Evolutionary conservation across 2,329 filamentous ascomycete genomes (phyloP).

Genomic region (Claviceps sp.): DNA sequence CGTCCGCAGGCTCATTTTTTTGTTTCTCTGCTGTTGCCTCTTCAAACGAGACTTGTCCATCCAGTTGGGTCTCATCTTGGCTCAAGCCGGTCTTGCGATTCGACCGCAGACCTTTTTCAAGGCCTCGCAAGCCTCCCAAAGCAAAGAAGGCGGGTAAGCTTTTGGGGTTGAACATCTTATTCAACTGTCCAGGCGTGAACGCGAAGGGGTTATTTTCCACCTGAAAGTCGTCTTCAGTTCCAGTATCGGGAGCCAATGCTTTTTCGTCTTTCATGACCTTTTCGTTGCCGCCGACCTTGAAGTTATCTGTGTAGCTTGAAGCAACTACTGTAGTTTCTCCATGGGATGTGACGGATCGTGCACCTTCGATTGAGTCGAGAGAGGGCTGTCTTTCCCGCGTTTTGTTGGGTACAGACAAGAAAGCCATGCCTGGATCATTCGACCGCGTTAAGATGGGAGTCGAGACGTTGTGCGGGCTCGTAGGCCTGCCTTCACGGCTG

Average conservation of each 20-base stretch:
- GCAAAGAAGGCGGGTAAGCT: conserved; percentile 69
- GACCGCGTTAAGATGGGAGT: conserved; percentile 36
- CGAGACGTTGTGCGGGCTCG: conserved; percentile 61
- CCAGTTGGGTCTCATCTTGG: conserved; percentile 54
- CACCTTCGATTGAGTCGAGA: conserved; percentile 51
- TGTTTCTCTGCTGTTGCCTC: conserved; percentile 40
- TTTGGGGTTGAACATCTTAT: conserved; percentile 83
- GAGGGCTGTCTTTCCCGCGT: conserved; percentile 53
- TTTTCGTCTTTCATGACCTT: conserved; percentile 51
- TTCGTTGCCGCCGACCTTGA: conserved; percentile 29
- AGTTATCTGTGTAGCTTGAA: conserved; percentile 31
- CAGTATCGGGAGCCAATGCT: conserved; percentile 62
- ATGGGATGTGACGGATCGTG: conserved; percentile 44
- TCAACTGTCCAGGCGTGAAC: conserved; percentile 69
- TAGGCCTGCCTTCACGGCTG: conserved; percentile 51
- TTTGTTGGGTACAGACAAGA: conserved; percentile 50
- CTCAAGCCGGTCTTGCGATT: conserved; percentile 64
- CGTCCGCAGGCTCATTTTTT: conserved; percentile 17
- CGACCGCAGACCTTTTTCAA: conserved; percentile 67
- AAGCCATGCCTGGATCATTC: conserved; percentile 36
- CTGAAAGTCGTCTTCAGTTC: conserved; percentile 62
- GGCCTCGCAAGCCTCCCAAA: conserved; percentile 61
- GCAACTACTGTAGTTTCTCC: conserved; percentile 47
- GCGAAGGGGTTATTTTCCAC: conserved; percentile 75
- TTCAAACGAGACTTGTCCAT: conserved; percentile 57